A percentile compares a stretch with the other conserved stretches of the same genome.
phyloP scores from a whole-genome alignment of 345 rosid species.

The Acer campestre region DNA sequence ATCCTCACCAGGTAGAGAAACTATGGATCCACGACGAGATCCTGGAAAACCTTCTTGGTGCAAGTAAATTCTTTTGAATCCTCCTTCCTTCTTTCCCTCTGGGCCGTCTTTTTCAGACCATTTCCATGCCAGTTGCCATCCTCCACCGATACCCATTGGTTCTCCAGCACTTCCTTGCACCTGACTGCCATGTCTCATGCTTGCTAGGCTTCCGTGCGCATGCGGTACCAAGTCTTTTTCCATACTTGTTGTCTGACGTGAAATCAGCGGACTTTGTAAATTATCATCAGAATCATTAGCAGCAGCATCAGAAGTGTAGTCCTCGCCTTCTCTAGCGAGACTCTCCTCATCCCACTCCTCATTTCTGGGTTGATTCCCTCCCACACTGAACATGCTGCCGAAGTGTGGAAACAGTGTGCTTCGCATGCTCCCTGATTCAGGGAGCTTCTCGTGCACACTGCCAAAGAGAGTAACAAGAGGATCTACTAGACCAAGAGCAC shows the following conservation, averaged over 20 bases:
- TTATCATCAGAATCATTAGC: constrained; percentile 74
- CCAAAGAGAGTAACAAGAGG: constrained; percentile 92
- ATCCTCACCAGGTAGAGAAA: constrained; percentile 64
- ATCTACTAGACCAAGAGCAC: constrained; percentile 54
- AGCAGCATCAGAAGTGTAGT: constrained; percentile 61
- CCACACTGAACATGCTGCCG: constrained; percentile 97
- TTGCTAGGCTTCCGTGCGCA: constrained; percentile 54
- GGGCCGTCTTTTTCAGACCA: constrained; percentile 77
- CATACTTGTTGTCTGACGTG: constrained; percentile 79
- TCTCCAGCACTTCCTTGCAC: constrained; percentile 60
- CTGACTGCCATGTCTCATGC: constrained; percentile 59
- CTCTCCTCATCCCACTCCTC: constrained; percentile 95
- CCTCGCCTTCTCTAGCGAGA: constrained; percentile 69
- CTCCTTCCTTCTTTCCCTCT: constrained; percentile 79
- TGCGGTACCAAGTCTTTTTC: constrained; percentile 64
- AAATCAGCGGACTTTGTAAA: constrained; percentile 85
- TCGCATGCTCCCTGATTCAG: constrained; percentile 82
- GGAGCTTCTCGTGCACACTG: constrained; percentile 83
- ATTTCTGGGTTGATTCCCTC: constrained; percentile 66
- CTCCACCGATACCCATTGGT: constrained; percentile 80
- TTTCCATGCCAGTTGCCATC: constrained; percentile 99
- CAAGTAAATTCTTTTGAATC: constrained; percentile 82
- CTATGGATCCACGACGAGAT: constrained; percentile 68
- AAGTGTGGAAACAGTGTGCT: constrained; percentile 91
- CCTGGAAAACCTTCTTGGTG: constrained; percentile 68